These are phyloP conservation scores for Phyllosticta citribraziliensis DNA, from an alignment of 2,329 filamentous ascomycete species.

Conservation along the genomic window DNA sequence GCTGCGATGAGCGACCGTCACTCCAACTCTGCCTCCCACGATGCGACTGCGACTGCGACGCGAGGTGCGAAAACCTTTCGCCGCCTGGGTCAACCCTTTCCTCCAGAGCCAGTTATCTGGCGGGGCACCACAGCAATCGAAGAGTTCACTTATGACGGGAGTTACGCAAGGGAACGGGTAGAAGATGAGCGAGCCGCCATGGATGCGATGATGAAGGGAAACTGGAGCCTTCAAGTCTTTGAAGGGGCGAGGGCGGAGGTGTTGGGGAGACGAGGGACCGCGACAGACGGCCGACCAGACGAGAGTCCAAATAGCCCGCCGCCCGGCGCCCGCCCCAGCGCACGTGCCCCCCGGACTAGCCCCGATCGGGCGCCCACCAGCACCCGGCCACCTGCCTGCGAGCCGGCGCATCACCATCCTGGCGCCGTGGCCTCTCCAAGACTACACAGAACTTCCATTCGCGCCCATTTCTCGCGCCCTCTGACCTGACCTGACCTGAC, in stretches of 20 bases:
- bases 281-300: slow-evolving; percentile 5
- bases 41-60: background rate
- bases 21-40: slow-evolving; percentile 6
- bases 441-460: background rate
- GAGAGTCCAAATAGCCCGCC: slow-evolving; percentile 5
- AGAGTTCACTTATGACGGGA: slow-evolving; percentile 11
- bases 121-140: slow-evolving; percentile 9
- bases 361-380: background rate
- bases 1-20: slow-evolving; percentile 4
- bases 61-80: slow-evolving; percentile 4
- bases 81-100: slow-evolving; percentile 2
- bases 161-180: background rate
- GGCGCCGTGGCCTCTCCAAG: slow-evolving; percentile 7
- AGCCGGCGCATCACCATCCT: background rate
- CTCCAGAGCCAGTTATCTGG: slow-evolving; percentile 12
- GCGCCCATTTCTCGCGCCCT: background rate
- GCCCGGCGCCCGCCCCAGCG: background rate
- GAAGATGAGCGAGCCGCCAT: background rate
- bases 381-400: background rate
- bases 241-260: slow-evolving; percentile 17
- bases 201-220: background rate
- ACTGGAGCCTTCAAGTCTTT: slow-evolving; percentile 7
- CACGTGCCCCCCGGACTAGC: slow-evolving; percentile 7
- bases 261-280: slow-evolving; percentile 12
- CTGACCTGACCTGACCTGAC: background rate